phyloP scores from a whole-genome alignment of 2,329 filamentous ascomycete genomes.

The Fusarium heterosporum region DNA sequence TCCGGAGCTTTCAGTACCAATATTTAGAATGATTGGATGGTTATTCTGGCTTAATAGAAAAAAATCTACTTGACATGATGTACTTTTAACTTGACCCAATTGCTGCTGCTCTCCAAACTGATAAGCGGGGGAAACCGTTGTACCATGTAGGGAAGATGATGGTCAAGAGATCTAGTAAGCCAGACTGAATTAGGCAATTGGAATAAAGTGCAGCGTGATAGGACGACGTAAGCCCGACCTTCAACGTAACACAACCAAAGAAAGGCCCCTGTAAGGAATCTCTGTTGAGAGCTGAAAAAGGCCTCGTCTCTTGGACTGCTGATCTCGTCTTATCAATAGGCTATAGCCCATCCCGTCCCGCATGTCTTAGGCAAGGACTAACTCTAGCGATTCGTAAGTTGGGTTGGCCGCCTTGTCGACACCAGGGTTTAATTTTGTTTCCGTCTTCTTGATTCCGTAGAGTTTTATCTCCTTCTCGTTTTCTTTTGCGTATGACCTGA shows the following conservation, averaged over 20 bases:
- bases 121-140: slow-evolving; percentile 6
- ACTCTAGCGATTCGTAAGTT: slow-evolving; percentile 21
- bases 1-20: slow-evolving; percentile 8
- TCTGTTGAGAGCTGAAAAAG: slow-evolving; percentile 14
- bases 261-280: slow-evolving; percentile 1
- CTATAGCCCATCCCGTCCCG: slow-evolving; percentile 11
- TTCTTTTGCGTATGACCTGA: neutral
- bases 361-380: slow-evolving; percentile 26
- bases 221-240: slow-evolving; percentile 19
- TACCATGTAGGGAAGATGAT: slow-evolving; percentile 8
- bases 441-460: neutral
- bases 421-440: slow-evolving; percentile 2
- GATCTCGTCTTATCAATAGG: slow-evolving; percentile 32
- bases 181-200: slow-evolving; percentile 22
- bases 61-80: neutral
- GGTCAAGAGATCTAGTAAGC: slow-evolving; percentile 14
- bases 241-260: neutral
- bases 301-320: slow-evolving; percentile 1
- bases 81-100: neutral
- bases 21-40: slow-evolving; percentile 1
- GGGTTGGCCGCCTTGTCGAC: neutral
- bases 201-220: slow-evolving; percentile 30
- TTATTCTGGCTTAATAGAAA: neutral
- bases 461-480: neutral
- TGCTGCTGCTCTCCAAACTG: neutral